phyloP scores from a whole-genome alignment of 768 basidiomycete species.

The Dacryopinax primogenitus region DNA sequence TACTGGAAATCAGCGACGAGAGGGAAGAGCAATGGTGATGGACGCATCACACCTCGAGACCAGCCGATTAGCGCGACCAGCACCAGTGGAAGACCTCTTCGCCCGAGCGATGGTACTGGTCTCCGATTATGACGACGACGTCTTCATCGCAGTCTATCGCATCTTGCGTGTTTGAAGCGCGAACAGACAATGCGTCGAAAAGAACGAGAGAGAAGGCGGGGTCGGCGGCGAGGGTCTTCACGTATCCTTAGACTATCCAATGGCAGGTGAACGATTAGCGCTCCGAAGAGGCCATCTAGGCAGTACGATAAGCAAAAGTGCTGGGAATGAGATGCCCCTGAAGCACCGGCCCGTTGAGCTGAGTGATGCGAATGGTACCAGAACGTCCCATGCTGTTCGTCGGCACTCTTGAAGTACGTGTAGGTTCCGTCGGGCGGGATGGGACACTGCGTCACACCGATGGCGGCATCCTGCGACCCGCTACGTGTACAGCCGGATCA shows the following conservation, averaged over 20 bases:
- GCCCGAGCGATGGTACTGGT: conserved; percentile 16
- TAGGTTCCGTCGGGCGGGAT: neutral
- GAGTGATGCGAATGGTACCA: conserved; percentile 17
- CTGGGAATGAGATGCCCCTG: neutral
- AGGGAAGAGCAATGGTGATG: neutral
- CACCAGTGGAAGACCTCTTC: conserved; percentile 14
- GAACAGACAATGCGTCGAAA: neutral
- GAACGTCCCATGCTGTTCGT: neutral
- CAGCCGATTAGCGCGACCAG: conserved; percentile 10
- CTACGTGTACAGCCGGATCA: conserved; percentile 11
- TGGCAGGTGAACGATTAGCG: conserved; percentile 15
- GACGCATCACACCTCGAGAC: neutral
- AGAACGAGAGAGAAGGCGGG: too few relatives aligned
- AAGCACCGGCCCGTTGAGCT: conserved; percentile 12
- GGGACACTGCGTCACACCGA: conserved; percentile 12
- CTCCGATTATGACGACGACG: conserved; percentile 13
- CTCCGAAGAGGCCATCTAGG: conserved; percentile 16
- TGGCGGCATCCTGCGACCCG: conserved; percentile 7
- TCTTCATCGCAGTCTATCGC: conserved; percentile 5
- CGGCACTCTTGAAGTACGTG: neutral
- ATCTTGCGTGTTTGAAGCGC: neutral
- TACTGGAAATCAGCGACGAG: conserved; percentile 10
- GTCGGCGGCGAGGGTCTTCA: neutral
- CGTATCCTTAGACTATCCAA: neutral
- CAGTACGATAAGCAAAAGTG: neutral